Conservation (phyloP, 345 rosid genomes). For the Aethionema arabicum region DNA sequence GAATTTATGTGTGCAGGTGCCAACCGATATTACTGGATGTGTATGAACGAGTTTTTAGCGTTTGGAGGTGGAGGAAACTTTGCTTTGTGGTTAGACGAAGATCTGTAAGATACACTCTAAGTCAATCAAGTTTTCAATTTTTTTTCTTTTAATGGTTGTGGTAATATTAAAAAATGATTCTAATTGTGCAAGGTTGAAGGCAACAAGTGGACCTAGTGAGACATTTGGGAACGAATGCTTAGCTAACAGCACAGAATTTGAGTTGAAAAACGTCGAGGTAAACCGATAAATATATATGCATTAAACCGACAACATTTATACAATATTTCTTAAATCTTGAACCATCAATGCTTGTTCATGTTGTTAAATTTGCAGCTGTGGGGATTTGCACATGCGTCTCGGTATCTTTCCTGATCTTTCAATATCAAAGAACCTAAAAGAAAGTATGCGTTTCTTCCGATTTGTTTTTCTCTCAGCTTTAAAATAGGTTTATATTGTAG, state of each 20-base stretch:
- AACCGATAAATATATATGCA: conserved; percentile 13
- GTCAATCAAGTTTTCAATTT: background rate
- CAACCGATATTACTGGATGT: conserved; percentile 80
- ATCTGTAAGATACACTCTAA: conserved; percentile 65
- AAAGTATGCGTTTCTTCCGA: background rate
- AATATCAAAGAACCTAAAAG: background rate
- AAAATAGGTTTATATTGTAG: background rate
- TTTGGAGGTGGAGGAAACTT: conserved; percentile 90
- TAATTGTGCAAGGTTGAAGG: conserved; percentile 60
- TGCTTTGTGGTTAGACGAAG: conserved; percentile 78
- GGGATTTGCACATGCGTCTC: conserved; percentile 73
- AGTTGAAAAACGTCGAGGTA: conserved; percentile 89
- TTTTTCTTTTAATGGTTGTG: background rate
- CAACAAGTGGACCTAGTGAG: conserved; percentile 85
- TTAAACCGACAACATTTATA: too few species aligned
- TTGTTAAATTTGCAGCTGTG: conserved; percentile 63
- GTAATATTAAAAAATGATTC: conserved; percentile 12
- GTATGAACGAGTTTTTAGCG: conserved; percentile 81
- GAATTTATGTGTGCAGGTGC: conserved; percentile 54
- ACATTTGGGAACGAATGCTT: conserved; percentile 83
- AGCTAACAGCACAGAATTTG: conserved; percentile 69
- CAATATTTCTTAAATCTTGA: conserved; percentile 5
- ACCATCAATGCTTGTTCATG: conserved; percentile 8
- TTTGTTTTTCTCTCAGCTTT: background rate
- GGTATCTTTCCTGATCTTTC: conserved; percentile 33